These are phyloP conservation scores for Nitzschia sp. DNA, from an alignment of 108 stramenopile species.

Conservation along the genomic window DNA sequence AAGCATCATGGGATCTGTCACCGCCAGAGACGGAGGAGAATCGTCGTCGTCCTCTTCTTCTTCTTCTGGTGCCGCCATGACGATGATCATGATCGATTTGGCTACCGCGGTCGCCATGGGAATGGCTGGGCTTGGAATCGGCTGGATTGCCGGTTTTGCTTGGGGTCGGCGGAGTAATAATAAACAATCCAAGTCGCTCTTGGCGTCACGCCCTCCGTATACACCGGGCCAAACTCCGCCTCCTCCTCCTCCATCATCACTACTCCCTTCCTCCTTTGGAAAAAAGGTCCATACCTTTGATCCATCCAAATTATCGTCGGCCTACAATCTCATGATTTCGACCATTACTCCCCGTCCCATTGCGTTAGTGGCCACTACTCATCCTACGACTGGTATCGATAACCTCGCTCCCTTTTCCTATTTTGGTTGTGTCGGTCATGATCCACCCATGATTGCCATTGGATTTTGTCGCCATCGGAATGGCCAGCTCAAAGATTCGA, in stretches of 20 bases:
- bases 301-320: slow-evolving; percentile 18
- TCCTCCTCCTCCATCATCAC: too few relatives aligned
- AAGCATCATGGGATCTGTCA: too few relatives aligned
- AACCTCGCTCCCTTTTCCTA: slow-evolving; percentile 38
- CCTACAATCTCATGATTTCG: slow-evolving; percentile 36
- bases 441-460: slow-evolving; percentile 39
- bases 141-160: not conserved
- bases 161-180: too few relatives aligned
- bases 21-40: too few relatives aligned
- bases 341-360: slow-evolving; percentile 32
- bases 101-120: not conserved
- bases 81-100: too few relatives aligned
- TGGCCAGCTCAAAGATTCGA: slow-evolving; percentile 25
- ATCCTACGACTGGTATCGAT: slow-evolving; percentile 18
- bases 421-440: slow-evolving; percentile 25
- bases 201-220: slow-evolving; percentile 16
- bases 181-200: too few relatives aligned
- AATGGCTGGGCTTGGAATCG: not conserved
- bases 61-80: too few relatives aligned
- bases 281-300: slow-evolving; percentile 21
- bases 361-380: slow-evolving; percentile 9
- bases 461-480: slow-evolving; percentile 29
- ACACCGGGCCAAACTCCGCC: slow-evolving; percentile 18
- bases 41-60: too few relatives aligned
- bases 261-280: slow-evolving; percentile 23